Evolutionary conservation across 768 basidiomycete genomes (phyloP).

Genomic region (Naganishia vishniacii): DNA sequence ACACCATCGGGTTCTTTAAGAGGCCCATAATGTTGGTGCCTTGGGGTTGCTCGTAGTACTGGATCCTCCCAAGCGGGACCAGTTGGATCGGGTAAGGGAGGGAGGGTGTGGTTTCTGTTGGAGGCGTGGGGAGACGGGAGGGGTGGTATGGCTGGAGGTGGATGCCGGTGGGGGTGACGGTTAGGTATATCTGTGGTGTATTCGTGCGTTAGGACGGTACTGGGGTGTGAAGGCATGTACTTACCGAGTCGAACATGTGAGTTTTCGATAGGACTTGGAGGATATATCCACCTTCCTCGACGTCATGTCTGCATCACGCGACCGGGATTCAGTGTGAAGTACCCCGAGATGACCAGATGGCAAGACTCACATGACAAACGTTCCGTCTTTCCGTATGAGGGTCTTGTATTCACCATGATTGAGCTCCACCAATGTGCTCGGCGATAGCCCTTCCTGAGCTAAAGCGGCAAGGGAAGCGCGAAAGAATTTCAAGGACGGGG

Average conservation of each 20-base stretch:
- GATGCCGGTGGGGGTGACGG: conserved; percentile 25
- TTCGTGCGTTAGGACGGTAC: too few species aligned
- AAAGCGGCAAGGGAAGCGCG: too few species aligned
- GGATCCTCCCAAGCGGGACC: conserved; percentile 25
- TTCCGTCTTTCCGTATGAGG: conserved; percentile 38
- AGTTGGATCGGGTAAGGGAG: conserved; percentile 38
- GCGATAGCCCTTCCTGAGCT: conserved; percentile 7
- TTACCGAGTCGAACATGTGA: conserved; percentile 34
- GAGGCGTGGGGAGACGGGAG: conserved; percentile 28
- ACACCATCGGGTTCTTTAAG: conserved; percentile 47
- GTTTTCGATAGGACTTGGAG: conserved; percentile 34
- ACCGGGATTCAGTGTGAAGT: neutral
- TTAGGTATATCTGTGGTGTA: conserved; percentile 31
- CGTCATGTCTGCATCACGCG: conserved; percentile 25
- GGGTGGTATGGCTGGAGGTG: conserved; percentile 37
- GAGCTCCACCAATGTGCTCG: conserved; percentile 4
- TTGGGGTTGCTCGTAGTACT: conserved; percentile 29
- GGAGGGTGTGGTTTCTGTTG: conserved; percentile 29
- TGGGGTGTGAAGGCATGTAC: too few species aligned
- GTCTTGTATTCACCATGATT: conserved; percentile 31
- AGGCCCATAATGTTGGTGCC: conserved; percentile 39
- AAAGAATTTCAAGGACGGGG: too few species aligned
- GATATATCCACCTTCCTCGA: conserved; percentile 35
- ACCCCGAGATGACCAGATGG: neutral
- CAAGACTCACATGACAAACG: conserved; percentile 38